Evolutionary conservation across 345 rosid species (phyloP).

Genomic region (Citropsis articulata): DNA sequence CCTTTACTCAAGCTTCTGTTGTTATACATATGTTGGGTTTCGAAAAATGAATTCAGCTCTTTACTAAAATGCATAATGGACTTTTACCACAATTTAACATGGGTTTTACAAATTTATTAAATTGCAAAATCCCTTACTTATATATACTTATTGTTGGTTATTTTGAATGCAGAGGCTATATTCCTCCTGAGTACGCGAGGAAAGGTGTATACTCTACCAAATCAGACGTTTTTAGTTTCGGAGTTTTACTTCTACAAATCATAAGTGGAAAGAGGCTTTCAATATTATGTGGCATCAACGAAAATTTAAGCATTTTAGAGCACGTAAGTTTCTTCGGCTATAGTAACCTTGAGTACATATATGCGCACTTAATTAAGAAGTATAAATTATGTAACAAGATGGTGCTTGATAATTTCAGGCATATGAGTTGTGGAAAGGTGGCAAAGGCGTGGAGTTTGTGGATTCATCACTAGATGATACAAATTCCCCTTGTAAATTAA

Average conservation of each 20-base stretch:
- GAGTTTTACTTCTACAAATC: slow-evolving; percentile 1
- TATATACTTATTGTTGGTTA: not conserved
- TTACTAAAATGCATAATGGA: no score
- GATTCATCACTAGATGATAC: not conserved
- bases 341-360: no score
- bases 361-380: not conserved
- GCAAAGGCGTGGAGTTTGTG: not conserved
- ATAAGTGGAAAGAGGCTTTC: slow-evolving; percentile 4
- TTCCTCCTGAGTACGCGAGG: slow-evolving; percentile 43
- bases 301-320: slow-evolving; percentile 26
- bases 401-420: not conserved
- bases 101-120: no score
- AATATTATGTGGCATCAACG: not conserved
- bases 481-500: not conserved
- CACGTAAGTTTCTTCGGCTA: not conserved
- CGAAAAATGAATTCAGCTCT: no score
- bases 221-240: slow-evolving; percentile 1
- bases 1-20: not conserved
- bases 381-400: not conserved
- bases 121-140: no score
- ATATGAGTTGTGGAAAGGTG: not conserved
- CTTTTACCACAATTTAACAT: no score
- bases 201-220: slow-evolving; percentile 34
- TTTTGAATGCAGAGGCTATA: slow-evolving; percentile 32
- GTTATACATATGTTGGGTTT: not conserved